Conservation (phyloP, 2,329 filamentous ascomycete species). For the Exutisphaerella laricina region DNA sequence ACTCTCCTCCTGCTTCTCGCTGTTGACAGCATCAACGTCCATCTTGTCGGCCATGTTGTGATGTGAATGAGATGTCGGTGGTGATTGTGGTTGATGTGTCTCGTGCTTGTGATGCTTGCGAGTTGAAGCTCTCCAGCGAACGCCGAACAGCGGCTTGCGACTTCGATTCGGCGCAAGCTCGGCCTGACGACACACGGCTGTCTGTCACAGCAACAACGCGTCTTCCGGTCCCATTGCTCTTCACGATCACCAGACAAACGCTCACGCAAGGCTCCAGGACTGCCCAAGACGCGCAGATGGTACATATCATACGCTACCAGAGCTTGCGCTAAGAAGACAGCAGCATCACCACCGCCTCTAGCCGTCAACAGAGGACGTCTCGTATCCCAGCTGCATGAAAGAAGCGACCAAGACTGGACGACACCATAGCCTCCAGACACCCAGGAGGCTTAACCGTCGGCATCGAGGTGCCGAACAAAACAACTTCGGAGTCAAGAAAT, state of each 20-base stretch:
- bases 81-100: constrained; percentile 11
- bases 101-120: constrained; percentile 15
- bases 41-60: constrained; percentile 46
- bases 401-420: no score
- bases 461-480: neutral
- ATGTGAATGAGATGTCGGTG: constrained; percentile 9
- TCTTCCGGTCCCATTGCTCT: no score
- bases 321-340: no score
- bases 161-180: neutral
- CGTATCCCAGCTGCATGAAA: no score
- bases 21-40: constrained; percentile 37
- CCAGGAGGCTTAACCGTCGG: no score
- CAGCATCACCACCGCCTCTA: no score
- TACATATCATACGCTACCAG: no score
- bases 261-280: no score
- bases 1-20: constrained; percentile 38
- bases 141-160: neutral
- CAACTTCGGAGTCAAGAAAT: constrained; percentile 12
- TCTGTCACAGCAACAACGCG: constrained; percentile 2
- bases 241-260: no score
- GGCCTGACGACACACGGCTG: neutral
- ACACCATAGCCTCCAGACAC: no score
- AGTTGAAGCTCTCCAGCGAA: constrained; percentile 11
- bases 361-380: no score
- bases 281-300: no score